phyloP scores from a whole-genome alignment of 257 asterid species.

The Solanum piurae region DNA sequence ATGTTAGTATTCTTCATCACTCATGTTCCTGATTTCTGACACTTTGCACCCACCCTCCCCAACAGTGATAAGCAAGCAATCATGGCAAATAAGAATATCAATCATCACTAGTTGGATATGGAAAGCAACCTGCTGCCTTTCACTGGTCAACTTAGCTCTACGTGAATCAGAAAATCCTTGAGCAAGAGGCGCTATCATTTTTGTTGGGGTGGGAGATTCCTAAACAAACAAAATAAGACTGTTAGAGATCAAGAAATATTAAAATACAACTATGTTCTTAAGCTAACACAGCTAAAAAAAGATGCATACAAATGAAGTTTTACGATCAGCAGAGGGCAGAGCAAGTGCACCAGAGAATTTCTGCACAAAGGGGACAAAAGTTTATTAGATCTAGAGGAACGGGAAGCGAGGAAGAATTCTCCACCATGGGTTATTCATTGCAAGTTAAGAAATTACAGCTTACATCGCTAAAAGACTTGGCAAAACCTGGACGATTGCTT shows the following conservation, averaged over 20 bases:
- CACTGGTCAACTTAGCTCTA: conserved; percentile 57
- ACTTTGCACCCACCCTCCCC: background rate
- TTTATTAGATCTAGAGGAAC: background rate
- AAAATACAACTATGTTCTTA: background rate
- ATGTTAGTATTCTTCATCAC: background rate
- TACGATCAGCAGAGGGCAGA: conserved; percentile 65
- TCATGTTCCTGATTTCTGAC: background rate
- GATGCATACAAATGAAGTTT: conserved; percentile 56
- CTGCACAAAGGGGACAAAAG: conserved; percentile 32
- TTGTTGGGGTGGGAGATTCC: conserved; percentile 98
- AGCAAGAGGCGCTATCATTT: conserved; percentile 49
- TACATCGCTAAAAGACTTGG: conserved; percentile 71
- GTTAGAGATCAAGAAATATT: conserved; percentile 7
- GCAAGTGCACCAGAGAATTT: conserved; percentile 56
- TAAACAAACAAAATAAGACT: conserved; percentile 13
- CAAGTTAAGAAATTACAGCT: conserved; percentile 20
- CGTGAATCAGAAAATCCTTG: conserved; percentile 85
- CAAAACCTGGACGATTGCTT: conserved; percentile 53
- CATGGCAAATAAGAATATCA: background rate
- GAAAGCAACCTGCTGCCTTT: conserved; percentile 66
- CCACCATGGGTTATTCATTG: background rate
- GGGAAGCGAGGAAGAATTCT: background rate
- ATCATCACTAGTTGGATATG: background rate
- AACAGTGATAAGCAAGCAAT: background rate
- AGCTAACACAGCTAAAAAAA: background rate